phyloP scores from a whole-genome alignment of 805 yeast species.

The Yamadazyma nakazawae region DNA sequence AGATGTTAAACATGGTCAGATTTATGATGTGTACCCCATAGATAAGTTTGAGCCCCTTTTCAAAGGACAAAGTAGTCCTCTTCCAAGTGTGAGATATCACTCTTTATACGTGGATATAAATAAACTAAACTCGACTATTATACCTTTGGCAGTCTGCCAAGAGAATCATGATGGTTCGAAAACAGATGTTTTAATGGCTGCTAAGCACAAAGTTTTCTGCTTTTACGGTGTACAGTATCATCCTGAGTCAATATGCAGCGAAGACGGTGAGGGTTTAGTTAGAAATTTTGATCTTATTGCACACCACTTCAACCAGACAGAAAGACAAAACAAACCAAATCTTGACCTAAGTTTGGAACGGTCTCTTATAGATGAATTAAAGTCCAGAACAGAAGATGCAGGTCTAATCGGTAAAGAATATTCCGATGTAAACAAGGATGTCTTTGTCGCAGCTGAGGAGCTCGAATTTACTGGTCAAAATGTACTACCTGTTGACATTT shows the following conservation, averaged over 20 bases:
- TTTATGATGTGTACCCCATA: slow-evolving; percentile 54
- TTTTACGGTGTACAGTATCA: slow-evolving; percentile 96
- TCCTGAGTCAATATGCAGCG: slow-evolving; percentile 91
- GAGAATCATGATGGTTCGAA: slow-evolving; percentile 17
- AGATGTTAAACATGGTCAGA: slow-evolving; percentile 82
- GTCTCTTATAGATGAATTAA: not conserved
- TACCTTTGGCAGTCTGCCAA: slow-evolving; percentile 61
- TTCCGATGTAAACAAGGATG: not conserved
- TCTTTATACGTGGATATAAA: slow-evolving; percentile 58
- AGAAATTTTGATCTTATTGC: slow-evolving; percentile 60
- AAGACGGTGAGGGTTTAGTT: slow-evolving; percentile 57
- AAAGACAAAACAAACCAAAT: slow-evolving; percentile 12
- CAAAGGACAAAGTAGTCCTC: not conserved
- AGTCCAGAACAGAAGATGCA: slow-evolving; percentile 5
- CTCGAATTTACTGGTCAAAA: slow-evolving; percentile 10
- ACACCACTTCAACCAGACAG: slow-evolving; percentile 23
- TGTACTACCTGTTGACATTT: slow-evolving; percentile 44
- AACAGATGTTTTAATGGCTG: slow-evolving; percentile 71
- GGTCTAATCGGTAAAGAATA: slow-evolving; percentile 8
- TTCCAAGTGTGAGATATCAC: slow-evolving; percentile 80
- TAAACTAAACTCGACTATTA: slow-evolving; percentile 30
- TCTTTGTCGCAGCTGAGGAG: slow-evolving; percentile 14
- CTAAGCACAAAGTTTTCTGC: slow-evolving; percentile 54
- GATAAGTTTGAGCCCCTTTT: slow-evolving; percentile 25
- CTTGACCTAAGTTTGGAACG: not conserved